Conservation (phyloP, 1,284 basidiomycete genomes). For the Microbotryum intermedium region DNA sequence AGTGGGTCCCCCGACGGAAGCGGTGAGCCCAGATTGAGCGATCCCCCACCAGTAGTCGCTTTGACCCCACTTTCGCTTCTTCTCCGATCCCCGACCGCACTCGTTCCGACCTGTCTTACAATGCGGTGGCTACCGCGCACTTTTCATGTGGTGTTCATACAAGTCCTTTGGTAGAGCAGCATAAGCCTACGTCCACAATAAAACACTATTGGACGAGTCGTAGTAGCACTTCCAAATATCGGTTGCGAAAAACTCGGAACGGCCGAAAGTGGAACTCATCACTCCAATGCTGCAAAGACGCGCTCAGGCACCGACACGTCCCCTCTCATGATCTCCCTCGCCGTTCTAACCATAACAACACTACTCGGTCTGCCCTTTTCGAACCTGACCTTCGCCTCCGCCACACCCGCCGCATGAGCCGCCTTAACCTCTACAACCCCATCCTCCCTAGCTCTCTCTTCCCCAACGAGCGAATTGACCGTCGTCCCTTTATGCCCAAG, state of each 20-base stretch:
- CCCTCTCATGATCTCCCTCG: constrained; percentile 28
- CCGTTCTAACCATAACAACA: constrained; percentile 26
- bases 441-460: too few species aligned
- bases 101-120: too few species aligned
- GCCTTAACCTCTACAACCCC: constrained; percentile 11
- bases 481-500: constrained; percentile 13
- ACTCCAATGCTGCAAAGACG: neutral
- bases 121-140: too few species aligned
- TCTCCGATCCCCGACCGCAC: too few species aligned
- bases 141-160: neutral
- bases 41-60: too few species aligned
- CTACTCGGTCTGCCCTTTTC: constrained; percentile 1
- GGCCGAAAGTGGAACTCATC: neutral
- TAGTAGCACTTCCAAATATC: neutral
- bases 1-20: too few species aligned
- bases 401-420: constrained; percentile 22
- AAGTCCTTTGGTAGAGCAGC: neutral
- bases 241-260: neutral
- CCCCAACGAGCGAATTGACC: neutral
- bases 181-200: neutral
- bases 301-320: constrained; percentile 19
- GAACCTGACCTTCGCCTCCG: constrained; percentile 20
- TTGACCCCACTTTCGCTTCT: too few species aligned
- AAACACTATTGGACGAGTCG: neutral
- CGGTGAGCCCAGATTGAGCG: too few species aligned